Percentiles rank a stretch among this genome's conserved stretches.
phyloP scores from a whole-genome alignment of 129 eudicot species.

The Kitagawia praeruptora region DNA sequence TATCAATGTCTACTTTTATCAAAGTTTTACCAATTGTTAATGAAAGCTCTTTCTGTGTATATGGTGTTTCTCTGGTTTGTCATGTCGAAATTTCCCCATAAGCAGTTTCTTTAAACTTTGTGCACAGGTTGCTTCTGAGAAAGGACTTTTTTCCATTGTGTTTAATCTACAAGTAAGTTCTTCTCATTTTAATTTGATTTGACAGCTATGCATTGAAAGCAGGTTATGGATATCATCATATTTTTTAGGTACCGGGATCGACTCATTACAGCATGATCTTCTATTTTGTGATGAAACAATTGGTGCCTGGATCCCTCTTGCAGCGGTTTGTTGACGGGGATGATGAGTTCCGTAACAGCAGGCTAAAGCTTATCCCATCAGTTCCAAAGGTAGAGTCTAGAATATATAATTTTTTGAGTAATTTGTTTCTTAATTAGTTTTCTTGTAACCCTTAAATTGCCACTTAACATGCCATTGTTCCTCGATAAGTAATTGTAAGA shows the following conservation, averaged over 20 bases:
- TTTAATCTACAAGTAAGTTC: constrained; percentile 86
- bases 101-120: constrained; percentile 9
- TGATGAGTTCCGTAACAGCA: constrained; percentile 95
- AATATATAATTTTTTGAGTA: background rate
- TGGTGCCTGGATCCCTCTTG: constrained; percentile 75
- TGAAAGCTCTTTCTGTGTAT: background rate
- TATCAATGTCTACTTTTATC: background rate
- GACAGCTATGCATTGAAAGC: constrained; percentile 7
- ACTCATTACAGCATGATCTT: constrained; percentile 97
- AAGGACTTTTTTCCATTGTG: constrained; percentile 73
- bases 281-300: constrained; percentile 67
- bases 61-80: background rate
- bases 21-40: background rate
- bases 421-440: background rate
- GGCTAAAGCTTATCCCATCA: constrained; percentile 92
- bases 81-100: background rate
- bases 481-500: background rate
- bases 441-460: background rate
- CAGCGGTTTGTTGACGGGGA: constrained; percentile 98
- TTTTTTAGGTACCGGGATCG: constrained; percentile 83
- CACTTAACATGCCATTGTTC: background rate
- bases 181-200: background rate
- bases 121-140: constrained; percentile 80
- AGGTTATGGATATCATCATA: constrained; percentile 6
- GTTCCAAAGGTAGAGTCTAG: constrained; percentile 80